Evolutionary conservation across 352 stramenopile species (phyloP).

Genomic region (Globisporangium parvum): DNA sequence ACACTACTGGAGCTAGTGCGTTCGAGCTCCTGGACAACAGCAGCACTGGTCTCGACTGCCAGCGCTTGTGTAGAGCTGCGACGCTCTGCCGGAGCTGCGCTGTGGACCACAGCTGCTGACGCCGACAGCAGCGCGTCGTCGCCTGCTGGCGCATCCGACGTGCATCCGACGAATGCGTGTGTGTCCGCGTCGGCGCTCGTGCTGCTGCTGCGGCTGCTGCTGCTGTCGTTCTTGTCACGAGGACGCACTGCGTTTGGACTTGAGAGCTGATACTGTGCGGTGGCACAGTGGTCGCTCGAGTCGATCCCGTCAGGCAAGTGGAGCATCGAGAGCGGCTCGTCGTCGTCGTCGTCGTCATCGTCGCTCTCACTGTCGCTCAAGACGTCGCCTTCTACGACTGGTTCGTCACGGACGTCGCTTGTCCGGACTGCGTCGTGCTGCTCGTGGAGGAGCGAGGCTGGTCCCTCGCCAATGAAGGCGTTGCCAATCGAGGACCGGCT

Average conservation of each 20-base stretch:
- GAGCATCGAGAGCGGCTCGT: background rate
- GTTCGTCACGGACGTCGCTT: background rate
- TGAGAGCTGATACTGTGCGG: background rate
- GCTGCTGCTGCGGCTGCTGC: background rate
- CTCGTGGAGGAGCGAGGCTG: background rate
- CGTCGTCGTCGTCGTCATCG: background rate
- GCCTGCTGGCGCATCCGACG: no score
- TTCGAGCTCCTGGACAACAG: no score
- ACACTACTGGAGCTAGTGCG: background rate
- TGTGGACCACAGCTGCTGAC: no score
- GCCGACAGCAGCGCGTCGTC: no score
- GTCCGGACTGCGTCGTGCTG: no score
- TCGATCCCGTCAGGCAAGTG: background rate
- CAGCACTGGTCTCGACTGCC: no score
- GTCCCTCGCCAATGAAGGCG: background rate
- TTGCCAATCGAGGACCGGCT: background rate
- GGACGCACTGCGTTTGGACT: background rate
- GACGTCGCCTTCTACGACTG: background rate
- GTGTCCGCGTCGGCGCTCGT: background rate
- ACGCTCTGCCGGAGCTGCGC: no score
- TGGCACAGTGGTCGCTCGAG: background rate
- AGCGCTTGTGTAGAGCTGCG: no score
- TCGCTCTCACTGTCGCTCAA: background rate
- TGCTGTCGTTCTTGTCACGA: no score
- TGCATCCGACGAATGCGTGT: background rate